These are phyloP conservation scores for Penicillium brasilianum DNA, from an alignment of 2,329 filamentous ascomycete species.

Conservation along the genomic window DNA sequence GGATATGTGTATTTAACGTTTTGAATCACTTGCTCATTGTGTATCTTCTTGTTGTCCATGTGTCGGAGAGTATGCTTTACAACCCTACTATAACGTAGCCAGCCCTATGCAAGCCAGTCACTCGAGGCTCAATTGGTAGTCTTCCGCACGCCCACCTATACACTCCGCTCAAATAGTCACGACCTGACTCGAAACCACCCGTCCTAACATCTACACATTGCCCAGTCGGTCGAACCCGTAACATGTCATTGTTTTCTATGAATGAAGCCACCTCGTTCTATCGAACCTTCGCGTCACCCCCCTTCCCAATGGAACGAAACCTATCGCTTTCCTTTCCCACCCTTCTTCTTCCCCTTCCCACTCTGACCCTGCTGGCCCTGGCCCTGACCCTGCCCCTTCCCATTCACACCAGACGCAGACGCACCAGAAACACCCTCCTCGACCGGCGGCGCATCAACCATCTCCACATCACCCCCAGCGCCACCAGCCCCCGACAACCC, in stretches of 20 bases:
- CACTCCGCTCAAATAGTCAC: background rate
- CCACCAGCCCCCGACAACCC: constrained; percentile 44
- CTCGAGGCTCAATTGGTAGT: background rate
- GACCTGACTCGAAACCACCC: background rate
- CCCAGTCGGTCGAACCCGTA: background rate
- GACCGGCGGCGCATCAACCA: constrained; percentile 38
- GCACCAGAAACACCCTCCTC: constrained; percentile 39
- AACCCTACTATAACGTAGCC: background rate
- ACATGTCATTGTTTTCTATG: constrained; percentile 21
- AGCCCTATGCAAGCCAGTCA: background rate
- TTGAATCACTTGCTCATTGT: constrained; percentile 27
- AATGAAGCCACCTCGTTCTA: background rate
- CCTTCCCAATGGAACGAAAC: background rate
- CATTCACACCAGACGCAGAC: constrained; percentile 40
- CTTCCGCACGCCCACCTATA: background rate
- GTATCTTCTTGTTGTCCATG: constrained; percentile 3
- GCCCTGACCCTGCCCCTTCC: constrained; percentile 13
- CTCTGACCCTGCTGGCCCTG: constrained; percentile 48
- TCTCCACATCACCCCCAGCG: constrained; percentile 39
- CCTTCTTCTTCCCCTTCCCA: constrained; percentile 61
- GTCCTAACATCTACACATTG: background rate
- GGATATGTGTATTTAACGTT: constrained; percentile 32
- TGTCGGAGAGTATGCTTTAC: background rate
- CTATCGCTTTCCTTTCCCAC: constrained; percentile 74
- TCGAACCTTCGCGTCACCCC: background rate